Base-by-base conservation (phyloP, 768 basidiomycete genomes). In the Trichaptum fuscoviolaceum region DNA sequence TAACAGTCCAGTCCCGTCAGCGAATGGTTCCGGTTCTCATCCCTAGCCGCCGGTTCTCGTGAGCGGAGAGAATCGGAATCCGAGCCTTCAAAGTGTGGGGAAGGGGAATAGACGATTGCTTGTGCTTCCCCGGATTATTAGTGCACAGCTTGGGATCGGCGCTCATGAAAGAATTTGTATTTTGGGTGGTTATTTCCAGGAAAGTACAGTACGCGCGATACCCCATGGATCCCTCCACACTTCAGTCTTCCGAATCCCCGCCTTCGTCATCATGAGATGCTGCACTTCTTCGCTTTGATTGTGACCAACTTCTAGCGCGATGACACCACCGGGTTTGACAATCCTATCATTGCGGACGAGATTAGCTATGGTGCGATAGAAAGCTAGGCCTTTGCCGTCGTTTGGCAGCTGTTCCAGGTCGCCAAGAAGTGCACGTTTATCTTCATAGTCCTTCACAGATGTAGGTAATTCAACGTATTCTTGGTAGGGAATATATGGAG, bases 191-290 rank as follows among this genome's bases (percentile, higher is more conserved):
- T 25, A 63, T 17, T 34, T 63, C 34, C 63, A 52, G 24, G 34
- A 26, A 68, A 91, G 74, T 18, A 95, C 88, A 62, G 89, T 87
- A 68, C 94, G 85, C 67, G 88, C 82, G 69, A 84, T 85, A 61
- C 85, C 87, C 88, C 88, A 96, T 67, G 88, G 90, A 76, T 96
- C 95, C 67, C 75, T 74, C 93, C 93, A 95, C 42, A 92, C 83
- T 71, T 90, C 84, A 5, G 86, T 82, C 36, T 76, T 71, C 68
- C 70, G 71, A 60, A 92, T 73, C 52, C 77, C 73, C 58, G 81
- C 83, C n/a, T 79, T 78, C 18, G 75, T 66, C 65, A 74, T 76
- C 70, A 95, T 79, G 63, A 96, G 86, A 1, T 72, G 70, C 65
- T 82, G 74, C 23, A 96, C 93, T 1, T 77, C 81, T 1, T 76